Conservation (phyloP, 2,329 filamentous ascomycete species). For the Aspergillus brunneoviolaceus region DNA sequence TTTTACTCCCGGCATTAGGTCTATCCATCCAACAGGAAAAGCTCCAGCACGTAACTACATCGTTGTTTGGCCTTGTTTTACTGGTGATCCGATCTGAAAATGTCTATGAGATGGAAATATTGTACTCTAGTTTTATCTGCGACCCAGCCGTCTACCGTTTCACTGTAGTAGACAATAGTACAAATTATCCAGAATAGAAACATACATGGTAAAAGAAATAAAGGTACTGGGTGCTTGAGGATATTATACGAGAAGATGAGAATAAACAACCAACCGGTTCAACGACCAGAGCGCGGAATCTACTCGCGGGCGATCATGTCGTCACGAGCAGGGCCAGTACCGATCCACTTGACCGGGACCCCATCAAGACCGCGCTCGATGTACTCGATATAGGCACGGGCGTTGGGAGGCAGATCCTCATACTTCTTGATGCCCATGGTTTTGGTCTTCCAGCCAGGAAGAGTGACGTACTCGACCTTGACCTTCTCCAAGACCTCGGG, state of each 20-base stretch:
- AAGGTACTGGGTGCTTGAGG: conserved; percentile 1
- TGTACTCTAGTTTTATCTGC: background rate
- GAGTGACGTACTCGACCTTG: conserved; percentile 58
- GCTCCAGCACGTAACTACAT: no score
- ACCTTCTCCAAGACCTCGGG: conserved; percentile 53
- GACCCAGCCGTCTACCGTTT: background rate
- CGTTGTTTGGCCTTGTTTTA: no score
- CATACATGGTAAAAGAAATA: background rate
- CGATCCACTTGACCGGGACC: conserved; percentile 62
- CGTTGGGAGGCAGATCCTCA: conserved; percentile 58
- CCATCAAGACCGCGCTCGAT: conserved; percentile 58
- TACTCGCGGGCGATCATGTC: conserved; percentile 57
- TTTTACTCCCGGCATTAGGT: no score
- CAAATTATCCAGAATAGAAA: conserved; percentile 4
- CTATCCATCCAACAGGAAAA: no score
- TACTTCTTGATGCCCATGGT: conserved; percentile 59
- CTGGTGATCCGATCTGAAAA: no score
- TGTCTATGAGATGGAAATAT: background rate
- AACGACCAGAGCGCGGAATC: background rate
- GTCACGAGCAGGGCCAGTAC: conserved; percentile 60
- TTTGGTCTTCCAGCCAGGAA: conserved; percentile 61
- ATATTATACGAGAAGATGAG: conserved; percentile 3
- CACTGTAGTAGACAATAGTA: background rate
- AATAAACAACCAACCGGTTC: background rate
- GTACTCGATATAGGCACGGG: conserved; percentile 60